Evolutionary conservation across 371 early-diverging fungal species (phyloP).

Genomic region (Aphelidium insulamus): DNA sequence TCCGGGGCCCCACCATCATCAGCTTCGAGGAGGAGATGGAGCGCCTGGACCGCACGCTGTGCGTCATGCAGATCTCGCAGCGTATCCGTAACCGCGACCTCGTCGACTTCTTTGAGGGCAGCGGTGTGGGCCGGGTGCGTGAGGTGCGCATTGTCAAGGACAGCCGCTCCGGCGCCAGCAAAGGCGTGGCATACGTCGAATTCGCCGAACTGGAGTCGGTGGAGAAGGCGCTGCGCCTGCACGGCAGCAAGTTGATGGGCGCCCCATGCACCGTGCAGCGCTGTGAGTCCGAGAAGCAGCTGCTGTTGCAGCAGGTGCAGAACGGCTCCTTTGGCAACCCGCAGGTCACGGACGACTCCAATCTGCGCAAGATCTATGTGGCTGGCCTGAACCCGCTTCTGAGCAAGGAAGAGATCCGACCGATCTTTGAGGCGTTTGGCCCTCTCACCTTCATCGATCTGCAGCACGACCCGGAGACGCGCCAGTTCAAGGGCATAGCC

Average conservation of each 20-base stretch:
- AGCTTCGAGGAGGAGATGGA: conserved; percentile 40
- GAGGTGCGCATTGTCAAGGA: conserved; percentile 75
- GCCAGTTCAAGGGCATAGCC: conserved; percentile 65
- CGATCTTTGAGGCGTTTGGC: conserved; percentile 72
- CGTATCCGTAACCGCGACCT: conserved; percentile 54
- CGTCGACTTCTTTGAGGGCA: conserved; percentile 48
- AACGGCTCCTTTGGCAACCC: too few relatives aligned
- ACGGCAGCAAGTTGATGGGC: conserved; percentile 75
- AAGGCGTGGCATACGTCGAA: conserved; percentile 82
- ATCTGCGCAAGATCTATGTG: conserved; percentile 26
- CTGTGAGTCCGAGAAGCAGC: conserved; percentile 84
- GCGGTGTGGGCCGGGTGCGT: conserved; percentile 58
- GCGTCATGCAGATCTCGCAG: conserved; percentile 76
- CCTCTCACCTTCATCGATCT: conserved; percentile 57
- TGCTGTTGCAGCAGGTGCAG: conserved; percentile 15
- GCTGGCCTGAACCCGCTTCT: conserved; percentile 58
- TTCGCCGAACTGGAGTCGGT: conserved; percentile 73
- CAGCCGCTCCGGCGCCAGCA: conserved; percentile 62
- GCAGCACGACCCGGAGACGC: conserved; percentile 53
- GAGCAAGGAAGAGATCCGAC: conserved; percentile 57
- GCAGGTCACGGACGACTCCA: conserved; percentile 1
- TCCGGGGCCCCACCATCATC: neutral
- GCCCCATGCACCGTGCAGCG: conserved; percentile 78
- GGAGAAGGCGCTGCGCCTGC: conserved; percentile 52
- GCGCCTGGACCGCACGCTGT: conserved; percentile 78